These are phyloP conservation scores for Nematodospora valgi DNA, from an alignment of 805 yeast genomes.

Conservation along the genomic window DNA sequence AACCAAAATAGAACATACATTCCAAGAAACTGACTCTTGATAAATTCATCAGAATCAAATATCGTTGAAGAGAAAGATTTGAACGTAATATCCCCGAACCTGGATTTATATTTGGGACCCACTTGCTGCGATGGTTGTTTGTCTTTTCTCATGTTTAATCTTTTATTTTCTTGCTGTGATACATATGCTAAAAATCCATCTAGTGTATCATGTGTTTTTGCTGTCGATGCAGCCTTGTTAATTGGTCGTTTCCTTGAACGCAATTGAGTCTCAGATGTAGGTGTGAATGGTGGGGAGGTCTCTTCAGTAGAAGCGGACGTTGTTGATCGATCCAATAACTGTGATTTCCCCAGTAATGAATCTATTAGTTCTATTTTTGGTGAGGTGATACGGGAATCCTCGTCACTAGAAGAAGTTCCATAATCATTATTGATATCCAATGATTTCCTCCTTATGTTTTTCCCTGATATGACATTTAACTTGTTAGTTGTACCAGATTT, in stretches of 20 bases:
- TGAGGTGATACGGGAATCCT: background rate
- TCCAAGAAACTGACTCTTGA: slow-evolving; percentile 62
- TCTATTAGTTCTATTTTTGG: slow-evolving; percentile 2
- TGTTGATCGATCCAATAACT: background rate
- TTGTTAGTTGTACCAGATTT: slow-evolving; percentile 8
- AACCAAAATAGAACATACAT: slow-evolving; percentile 81
- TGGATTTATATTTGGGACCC: slow-evolving; percentile 36
- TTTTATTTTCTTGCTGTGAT: slow-evolving; percentile 5
- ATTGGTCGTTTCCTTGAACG: slow-evolving; percentile 2
- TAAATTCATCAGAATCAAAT: slow-evolving; percentile 48
- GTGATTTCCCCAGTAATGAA: slow-evolving; percentile 1
- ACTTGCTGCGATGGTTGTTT: slow-evolving; percentile 5
- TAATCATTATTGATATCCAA: slow-evolving; percentile 18
- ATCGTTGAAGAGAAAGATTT: slow-evolving; percentile 39
- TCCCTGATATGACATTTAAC: slow-evolving; percentile 14
- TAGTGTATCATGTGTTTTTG: background rate
- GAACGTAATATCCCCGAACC: slow-evolving; percentile 55
- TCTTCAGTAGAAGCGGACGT: slow-evolving; percentile 1
- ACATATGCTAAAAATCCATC: slow-evolving; percentile 6
- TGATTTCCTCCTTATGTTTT: slow-evolving; percentile 17
- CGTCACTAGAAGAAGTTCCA: slow-evolving; percentile 7
- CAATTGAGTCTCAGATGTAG: too few species aligned
- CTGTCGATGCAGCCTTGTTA: background rate
- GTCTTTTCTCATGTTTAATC: slow-evolving; percentile 8
- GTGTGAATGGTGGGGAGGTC: slow-evolving; percentile 1